A percentile compares a stretch with the other conserved stretches of the same genome.
Evolutionary conservation across 2,329 filamentous ascomycete species (phyloP).

Genomic region (Ceratocystis papillata): DNA sequence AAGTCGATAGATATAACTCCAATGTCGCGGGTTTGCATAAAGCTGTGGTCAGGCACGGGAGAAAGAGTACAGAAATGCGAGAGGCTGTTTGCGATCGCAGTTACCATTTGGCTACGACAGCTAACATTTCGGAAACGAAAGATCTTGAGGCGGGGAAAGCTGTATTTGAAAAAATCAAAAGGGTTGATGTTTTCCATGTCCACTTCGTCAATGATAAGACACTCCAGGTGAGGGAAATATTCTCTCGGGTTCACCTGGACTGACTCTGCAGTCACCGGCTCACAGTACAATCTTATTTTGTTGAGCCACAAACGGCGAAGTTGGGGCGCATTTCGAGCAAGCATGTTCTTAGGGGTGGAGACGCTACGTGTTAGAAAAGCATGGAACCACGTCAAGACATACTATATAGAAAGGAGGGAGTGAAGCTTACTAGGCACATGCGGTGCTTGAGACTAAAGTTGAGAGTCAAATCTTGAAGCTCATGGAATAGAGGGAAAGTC

Average conservation of each 20-base stretch:
- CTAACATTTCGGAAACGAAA: not conserved
- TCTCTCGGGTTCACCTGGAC: not conserved
- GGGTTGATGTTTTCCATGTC: not conserved
- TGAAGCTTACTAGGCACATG: not conserved
- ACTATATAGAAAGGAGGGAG: not conserved
- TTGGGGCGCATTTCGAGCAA: not conserved
- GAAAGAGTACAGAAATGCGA: not conserved
- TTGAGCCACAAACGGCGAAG: constrained; percentile 1
- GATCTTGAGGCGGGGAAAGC: constrained; percentile 1
- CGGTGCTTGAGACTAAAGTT: not conserved
- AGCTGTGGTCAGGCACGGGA: not conserved
- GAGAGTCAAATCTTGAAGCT: not conserved
- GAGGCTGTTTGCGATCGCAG: too few species aligned
- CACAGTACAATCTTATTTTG: not conserved
- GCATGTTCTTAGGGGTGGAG: not conserved
- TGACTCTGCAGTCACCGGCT: not conserved
- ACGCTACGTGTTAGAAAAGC: not conserved
- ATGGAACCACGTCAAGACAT: not conserved
- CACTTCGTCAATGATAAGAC: not conserved
- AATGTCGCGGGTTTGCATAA: not conserved
- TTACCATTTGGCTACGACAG: too few species aligned
- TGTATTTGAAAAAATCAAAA: not conserved
- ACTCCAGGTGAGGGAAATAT: not conserved
- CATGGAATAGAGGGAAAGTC: not conserved
- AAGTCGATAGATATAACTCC: not conserved